Conservation (phyloP, 495 filamentous ascomycete genomes). For the Rhypophila decipiens region DNA sequence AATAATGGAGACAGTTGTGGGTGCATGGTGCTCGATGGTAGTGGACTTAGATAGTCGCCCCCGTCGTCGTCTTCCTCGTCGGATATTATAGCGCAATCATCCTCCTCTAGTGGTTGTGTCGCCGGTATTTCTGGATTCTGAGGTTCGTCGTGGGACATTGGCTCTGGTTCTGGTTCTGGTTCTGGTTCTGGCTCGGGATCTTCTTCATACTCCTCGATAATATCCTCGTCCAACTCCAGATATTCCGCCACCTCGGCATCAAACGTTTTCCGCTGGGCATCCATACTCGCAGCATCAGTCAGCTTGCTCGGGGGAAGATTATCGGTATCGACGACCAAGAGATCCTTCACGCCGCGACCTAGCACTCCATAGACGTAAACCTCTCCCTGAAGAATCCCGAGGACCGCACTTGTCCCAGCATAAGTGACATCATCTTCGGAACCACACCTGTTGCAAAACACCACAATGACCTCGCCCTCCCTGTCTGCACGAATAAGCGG, state of each 20-base stretch:
- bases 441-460: conserved; percentile 79
- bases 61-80: not conserved
- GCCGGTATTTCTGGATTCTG: too few species aligned
- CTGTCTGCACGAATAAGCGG: conserved; percentile 58
- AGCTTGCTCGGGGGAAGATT: conserved; percentile 20
- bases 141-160: too few species aligned
- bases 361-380: conserved; percentile 63
- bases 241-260: conserved; percentile 2
- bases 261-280: not conserved
- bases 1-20: too few species aligned
- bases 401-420: conserved; percentile 78
- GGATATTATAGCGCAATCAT: too few species aligned
- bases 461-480: conserved; percentile 61
- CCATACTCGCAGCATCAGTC: conserved; percentile 10
- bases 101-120: not conserved
- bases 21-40: not conserved
- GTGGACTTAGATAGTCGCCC: too few species aligned
- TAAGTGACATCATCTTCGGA: conserved; percentile 63
- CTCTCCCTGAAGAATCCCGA: conserved; percentile 63
- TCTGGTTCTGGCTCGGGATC: not conserved
- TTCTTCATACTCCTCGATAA: not conserved
- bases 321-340: conserved; percentile 58
- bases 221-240: not conserved
- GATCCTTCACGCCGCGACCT: conserved; percentile 57
- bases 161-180: too few species aligned